Conservation (phyloP, 148 eudicot species). For the Arctostaphylos glauca region DNA sequence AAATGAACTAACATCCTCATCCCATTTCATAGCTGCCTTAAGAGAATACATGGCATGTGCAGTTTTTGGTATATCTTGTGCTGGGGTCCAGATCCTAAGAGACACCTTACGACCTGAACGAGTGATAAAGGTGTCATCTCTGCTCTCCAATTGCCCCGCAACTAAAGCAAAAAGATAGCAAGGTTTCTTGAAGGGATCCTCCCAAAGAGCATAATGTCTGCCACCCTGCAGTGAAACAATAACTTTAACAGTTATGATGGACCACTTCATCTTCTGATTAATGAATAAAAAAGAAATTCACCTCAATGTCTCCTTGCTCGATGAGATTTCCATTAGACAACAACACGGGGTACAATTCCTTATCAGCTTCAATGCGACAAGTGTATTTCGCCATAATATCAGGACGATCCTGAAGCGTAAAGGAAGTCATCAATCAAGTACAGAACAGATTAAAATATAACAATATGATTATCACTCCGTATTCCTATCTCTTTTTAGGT, state of each 20-base stretch:
- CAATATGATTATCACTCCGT: neutral
- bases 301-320: conserved; percentile 92
- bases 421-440: conserved; percentile 10
- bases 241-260: neutral
- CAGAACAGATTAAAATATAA: neutral
- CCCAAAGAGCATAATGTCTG: conserved; percentile 88
- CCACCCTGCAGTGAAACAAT: conserved; percentile 55
- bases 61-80: conserved; percentile 84
- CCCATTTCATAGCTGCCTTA: conserved; percentile 99
- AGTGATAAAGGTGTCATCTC: conserved; percentile 83
- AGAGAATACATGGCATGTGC: conserved; percentile 98
- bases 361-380: conserved; percentile 87
- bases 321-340: conserved; percentile 92
- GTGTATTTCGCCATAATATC: conserved; percentile 99
- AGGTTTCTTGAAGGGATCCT: conserved; percentile 97
- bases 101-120: conserved; percentile 88
- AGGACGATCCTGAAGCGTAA: conserved; percentile 74
- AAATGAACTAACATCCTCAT: conserved; percentile 74
- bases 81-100: conserved; percentile 89
- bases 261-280: neutral
- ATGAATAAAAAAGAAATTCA: conserved; percentile 25
- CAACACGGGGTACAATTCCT: conserved; percentile 81
- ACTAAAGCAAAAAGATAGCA: conserved; percentile 96
- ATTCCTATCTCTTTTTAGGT: too few species aligned
- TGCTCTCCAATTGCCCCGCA: conserved; percentile 90